phyloP scores from a whole-genome alignment of 345 rosid species.

The Syzygium grande region DNA sequence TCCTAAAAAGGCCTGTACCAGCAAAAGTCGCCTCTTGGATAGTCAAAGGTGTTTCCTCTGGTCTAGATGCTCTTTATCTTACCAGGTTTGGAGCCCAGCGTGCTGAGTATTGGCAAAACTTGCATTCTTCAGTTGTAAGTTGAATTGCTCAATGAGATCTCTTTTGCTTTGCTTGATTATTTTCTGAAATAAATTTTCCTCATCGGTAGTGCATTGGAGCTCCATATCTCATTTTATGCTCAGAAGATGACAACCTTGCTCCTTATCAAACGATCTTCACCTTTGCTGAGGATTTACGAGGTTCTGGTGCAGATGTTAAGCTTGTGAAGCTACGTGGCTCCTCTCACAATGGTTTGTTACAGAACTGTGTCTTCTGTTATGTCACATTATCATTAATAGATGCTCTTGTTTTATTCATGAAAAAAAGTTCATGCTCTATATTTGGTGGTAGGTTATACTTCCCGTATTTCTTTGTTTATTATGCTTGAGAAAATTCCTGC shows the following conservation, averaged over 20 bases:
- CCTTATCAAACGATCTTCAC: conserved; percentile 42
- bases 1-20: conserved; percentile 65
- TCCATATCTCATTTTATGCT: conserved; percentile 81
- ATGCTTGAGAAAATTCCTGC: not conserved
- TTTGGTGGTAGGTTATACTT: not conserved
- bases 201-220: conserved; percentile 56
- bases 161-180: not conserved
- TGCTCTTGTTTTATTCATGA: not conserved
- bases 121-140: conserved; percentile 79
- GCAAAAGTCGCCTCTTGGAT: conserved; percentile 67
- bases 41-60: conserved; percentile 67
- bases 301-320: conserved; percentile 71
- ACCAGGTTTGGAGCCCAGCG: conserved; percentile 85
- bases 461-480: not conserved
- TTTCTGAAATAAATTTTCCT: not conserved
- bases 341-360: conserved; percentile 62
- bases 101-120: conserved; percentile 76
- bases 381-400: not conserved
- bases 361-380: not conserved
- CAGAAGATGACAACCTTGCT: conserved; percentile 69
- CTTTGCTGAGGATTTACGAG: conserved; percentile 50
- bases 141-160: not conserved
- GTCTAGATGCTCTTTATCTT: conserved; percentile 74
- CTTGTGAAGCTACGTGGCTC: conserved; percentile 74
- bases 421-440: not conserved